A percentile compares a stretch with the other conserved stretches of the same genome.
Evolutionary conservation across 257 asterid genomes (phyloP).

Genomic region (Fraxinus quadrangulata): DNA sequence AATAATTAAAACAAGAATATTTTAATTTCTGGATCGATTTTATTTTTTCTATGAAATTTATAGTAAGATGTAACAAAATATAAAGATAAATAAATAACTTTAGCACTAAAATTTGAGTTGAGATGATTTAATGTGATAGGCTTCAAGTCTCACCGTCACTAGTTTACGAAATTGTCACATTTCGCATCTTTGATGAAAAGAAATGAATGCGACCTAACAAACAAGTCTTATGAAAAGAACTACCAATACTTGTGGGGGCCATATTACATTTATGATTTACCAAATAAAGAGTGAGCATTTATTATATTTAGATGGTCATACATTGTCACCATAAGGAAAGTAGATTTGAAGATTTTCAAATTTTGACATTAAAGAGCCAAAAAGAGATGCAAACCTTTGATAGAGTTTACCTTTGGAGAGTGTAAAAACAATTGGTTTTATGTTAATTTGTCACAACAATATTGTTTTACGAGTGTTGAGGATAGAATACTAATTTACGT

Average conservation of each 20-base stretch:
- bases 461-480: no score
- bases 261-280: conserved; percentile 1
- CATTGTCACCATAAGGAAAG: not conserved
- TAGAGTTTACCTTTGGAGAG: no score
- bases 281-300: conserved; percentile 5
- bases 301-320: not conserved
- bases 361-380: not conserved
- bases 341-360: not conserved
- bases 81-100: not conserved
- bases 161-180: not conserved
- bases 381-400: not conserved
- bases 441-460: not conserved
- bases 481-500: no score
- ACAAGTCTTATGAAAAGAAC: not conserved
- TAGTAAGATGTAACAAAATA: not conserved
- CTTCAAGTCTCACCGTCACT: not conserved
- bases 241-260: not conserved
- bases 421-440: not conserved
- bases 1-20: not conserved
- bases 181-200: not conserved
- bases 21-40: not conserved
- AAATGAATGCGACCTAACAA: not conserved
- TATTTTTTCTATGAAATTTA: not conserved
- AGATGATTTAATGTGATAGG: not conserved
- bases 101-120: no score